Conservation (phyloP, 2,329 filamentous ascomycete species). For the Penicillium sp. region DNA sequence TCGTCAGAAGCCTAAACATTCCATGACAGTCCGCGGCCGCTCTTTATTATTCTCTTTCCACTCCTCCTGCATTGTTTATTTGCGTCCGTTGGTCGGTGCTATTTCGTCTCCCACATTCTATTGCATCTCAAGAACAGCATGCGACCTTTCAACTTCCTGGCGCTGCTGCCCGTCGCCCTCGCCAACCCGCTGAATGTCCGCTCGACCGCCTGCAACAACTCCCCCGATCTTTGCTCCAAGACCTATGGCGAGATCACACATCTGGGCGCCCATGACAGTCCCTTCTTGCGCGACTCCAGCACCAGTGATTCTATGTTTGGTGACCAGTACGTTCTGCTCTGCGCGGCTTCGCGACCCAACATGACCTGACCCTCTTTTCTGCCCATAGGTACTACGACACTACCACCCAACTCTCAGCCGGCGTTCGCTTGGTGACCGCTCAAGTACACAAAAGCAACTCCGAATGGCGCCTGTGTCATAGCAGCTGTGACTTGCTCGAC, state of each 20-base stretch:
- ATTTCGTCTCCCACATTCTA: neutral
- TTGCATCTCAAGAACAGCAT: conserved; percentile 20
- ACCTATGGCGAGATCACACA: conserved; percentile 74
- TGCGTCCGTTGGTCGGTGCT: neutral
- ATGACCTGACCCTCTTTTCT: conserved; percentile 4
- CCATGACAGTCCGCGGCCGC: conserved; percentile 4
- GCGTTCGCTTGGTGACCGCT: conserved; percentile 67
- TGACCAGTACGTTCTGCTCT: conserved; percentile 58
- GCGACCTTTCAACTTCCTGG: conserved; percentile 29
- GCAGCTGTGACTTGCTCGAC: conserved; percentile 64
- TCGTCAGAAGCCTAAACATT: conserved; percentile 20
- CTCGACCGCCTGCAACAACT: conserved; percentile 71
- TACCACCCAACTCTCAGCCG: conserved; percentile 66
- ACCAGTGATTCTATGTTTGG: conserved; percentile 63
- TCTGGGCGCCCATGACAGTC: conserved; percentile 71
- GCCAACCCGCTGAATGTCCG: conserved; percentile 32
- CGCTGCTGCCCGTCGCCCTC: conserved; percentile 29
- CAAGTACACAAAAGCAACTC: conserved; percentile 65
- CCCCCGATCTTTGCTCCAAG: conserved; percentile 66
- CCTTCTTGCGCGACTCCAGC: conserved; percentile 65
- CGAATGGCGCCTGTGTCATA: conserved; percentile 67
- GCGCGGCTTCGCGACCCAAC: neutral
- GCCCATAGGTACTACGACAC: conserved; percentile 57
- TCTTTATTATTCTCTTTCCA: conserved; percentile 6
- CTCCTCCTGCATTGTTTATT: neutral